phyloP scores from a whole-genome alignment of 208 protist genomes.

The Acanthamoeba quina region DNA sequence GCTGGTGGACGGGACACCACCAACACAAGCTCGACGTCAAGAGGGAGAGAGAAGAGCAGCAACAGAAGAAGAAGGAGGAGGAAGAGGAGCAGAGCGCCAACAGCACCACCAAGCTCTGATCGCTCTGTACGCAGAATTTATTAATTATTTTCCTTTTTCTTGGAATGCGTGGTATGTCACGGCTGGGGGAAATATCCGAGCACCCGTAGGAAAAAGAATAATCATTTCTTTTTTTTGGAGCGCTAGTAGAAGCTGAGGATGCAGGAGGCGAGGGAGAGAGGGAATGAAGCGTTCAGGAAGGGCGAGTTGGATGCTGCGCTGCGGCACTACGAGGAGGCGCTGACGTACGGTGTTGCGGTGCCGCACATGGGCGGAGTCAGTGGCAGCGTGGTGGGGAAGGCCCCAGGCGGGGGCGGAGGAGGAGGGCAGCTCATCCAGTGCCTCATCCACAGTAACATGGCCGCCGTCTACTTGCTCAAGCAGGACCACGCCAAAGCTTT shows the following conservation, averaged over 20 bases:
- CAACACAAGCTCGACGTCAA: not conserved
- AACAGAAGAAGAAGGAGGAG: not conserved
- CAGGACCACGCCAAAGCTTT: not conserved
- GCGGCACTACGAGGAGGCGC: conserved; percentile 17
- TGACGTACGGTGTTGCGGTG: not conserved
- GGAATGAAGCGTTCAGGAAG: conserved; percentile 7
- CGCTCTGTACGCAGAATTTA: not conserved
- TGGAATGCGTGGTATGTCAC: not conserved
- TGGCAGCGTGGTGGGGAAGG: not conserved
- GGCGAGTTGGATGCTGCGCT: not conserved
- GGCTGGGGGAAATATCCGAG: too few species aligned
- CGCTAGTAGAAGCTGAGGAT: not conserved
- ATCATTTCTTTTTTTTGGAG: not conserved
- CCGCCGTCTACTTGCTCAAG: conserved; percentile 33
- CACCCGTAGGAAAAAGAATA: not conserved
- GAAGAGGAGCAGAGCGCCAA: not conserved
- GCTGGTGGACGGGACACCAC: conserved; percentile 49
- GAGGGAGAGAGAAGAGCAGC: not conserved
- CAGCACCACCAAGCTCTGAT: not conserved
- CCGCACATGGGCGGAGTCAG: not conserved
- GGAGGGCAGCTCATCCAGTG: not conserved
- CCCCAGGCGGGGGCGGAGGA: not conserved
- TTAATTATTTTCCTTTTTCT: not conserved
- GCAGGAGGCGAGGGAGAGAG: conserved; percentile 44
- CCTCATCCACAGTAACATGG: conserved; percentile 33